Base-by-base conservation (phyloP, 2,329 filamentous ascomycete species). In the Aspergillus latus region DNA sequence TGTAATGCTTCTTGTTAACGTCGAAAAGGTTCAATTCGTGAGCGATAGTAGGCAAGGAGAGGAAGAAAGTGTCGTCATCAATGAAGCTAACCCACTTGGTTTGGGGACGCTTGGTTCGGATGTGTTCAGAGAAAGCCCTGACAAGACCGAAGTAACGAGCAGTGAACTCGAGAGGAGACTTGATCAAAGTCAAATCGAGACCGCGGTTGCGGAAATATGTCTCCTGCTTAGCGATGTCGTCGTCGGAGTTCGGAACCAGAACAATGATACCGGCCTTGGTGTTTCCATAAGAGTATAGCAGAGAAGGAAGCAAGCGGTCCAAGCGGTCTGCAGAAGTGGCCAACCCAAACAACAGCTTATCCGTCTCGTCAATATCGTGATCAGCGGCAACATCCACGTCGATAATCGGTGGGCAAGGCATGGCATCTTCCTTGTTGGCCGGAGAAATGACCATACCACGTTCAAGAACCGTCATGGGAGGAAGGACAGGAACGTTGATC, bases 61-160 rank as follows among this genome's bases (percentile, higher is more conserved):
- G 63, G 64, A 75, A 77, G 65, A 74, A 77, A 30, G 74, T 77
- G 53, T 77, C 75, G 53, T 77, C 75, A 48, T 77, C 75, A 26
- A 75, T 74, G 59, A 73, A 76, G 60, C 72, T 67, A 49, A 76
- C 68, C 74, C 74, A 77, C 26, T 65, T 70, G 47, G 72, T 76
- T 54, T 76, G 65, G 29, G 73, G 73, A 42, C 72, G 72, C 58
- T 71, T 63, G 48, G 66, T 70, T 51, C 70, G 68, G 57, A 76
- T 75, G 58, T 69, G 65, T 28, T 74, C 65, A 5, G 65, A 65
- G 59, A 77, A 76, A 1, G 72, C 74, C 59, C 74, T 66, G 7
- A 76, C 72, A 49, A 76, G 67, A 50, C 73, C 72, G 49, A 77
- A 77, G 60, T 77, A 77, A 49, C 74, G 74, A 56, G 71, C 72